Evolutionary conservation across 371 early-diverging fungal genomes (phyloP).

Genomic region (Mortierella sp.): DNA sequence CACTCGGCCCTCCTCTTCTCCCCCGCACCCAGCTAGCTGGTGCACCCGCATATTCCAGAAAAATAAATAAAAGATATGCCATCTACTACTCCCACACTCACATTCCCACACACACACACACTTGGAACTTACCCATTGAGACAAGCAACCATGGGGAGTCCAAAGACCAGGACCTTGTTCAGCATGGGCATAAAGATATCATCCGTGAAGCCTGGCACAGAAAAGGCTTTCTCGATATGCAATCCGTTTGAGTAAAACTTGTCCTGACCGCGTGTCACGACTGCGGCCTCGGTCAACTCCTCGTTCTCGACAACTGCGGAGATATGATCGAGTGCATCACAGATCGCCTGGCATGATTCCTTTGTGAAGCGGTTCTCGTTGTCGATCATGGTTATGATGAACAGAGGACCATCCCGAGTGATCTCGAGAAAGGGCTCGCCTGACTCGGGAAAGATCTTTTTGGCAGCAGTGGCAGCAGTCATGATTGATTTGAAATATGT

Average conservation of each 20-base stretch:
- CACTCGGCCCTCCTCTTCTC: neutral
- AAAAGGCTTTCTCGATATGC: constrained; percentile 63
- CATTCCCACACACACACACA: too few relatives aligned
- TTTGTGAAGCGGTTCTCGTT: constrained; percentile 77
- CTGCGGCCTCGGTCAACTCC: constrained; percentile 54
- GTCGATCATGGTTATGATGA: constrained; percentile 67
- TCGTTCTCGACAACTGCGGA: constrained; percentile 59
- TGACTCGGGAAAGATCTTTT: constrained; percentile 13
- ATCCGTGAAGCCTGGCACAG: constrained; percentile 55
- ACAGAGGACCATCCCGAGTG: constrained; percentile 63
- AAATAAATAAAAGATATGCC: too few relatives aligned
- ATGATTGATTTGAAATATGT: neutral
- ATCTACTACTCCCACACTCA: too few relatives aligned
- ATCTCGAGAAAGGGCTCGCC: constrained; percentile 60
- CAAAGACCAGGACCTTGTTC: constrained; percentile 58
- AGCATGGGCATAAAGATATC: constrained; percentile 48
- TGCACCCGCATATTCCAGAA: too few relatives aligned
- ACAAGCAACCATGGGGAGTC: constrained; percentile 85
- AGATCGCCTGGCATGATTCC: constrained; percentile 66
- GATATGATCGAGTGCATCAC: constrained; percentile 69
- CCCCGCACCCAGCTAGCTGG: too few relatives aligned
- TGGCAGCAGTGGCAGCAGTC: constrained; percentile 3
- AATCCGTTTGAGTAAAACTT: constrained; percentile 86
- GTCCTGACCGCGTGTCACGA: constrained; percentile 73
- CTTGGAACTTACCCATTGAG: constrained; percentile 69